Percentiles rank a stretch among this genome's conserved stretches.
phyloP scores from a whole-genome alignment of 2,329 filamentous ascomycete species.

The Talaromyces sp. region DNA sequence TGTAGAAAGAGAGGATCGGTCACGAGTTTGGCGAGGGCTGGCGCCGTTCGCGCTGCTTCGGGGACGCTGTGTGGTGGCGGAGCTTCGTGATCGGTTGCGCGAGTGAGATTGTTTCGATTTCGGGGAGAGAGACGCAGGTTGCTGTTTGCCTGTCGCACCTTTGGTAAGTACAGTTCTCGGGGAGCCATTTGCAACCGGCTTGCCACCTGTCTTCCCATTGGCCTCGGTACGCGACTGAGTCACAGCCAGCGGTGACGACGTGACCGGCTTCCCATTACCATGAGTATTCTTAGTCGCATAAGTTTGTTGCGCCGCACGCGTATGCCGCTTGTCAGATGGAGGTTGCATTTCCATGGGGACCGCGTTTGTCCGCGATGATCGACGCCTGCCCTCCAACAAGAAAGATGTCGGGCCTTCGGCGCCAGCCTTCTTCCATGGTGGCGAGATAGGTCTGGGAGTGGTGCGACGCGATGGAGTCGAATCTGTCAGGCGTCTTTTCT shows the following conservation, averaged over 20 bases:
- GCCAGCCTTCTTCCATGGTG: slow-evolving; percentile 87
- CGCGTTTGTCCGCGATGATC: slow-evolving; percentile 59
- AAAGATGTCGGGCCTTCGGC: slow-evolving; percentile 89
- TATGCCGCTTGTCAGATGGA: slow-evolving; percentile 51
- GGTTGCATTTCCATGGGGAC: slow-evolving; percentile 53
- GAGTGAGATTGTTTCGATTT: slow-evolving; percentile 27
- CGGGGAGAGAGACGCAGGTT: slow-evolving; percentile 31
- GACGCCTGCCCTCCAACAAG: slow-evolving; percentile 63
- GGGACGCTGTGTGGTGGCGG: slow-evolving; percentile 24
- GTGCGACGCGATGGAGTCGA: slow-evolving; percentile 37
- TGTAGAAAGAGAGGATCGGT: slow-evolving; percentile 30
- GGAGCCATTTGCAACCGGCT: slow-evolving; percentile 35
- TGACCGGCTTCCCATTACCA: slow-evolving; percentile 26
- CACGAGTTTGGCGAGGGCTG: slow-evolving; percentile 28
- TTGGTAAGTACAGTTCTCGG: slow-evolving; percentile 29
- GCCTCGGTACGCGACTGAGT: slow-evolving; percentile 31
- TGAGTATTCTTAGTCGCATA: slow-evolving; percentile 34
- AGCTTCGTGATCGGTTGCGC: slow-evolving; percentile 35
- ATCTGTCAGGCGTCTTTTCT: slow-evolving; percentile 49
- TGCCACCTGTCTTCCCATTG: slow-evolving; percentile 37
- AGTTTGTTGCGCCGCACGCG: slow-evolving; percentile 44
- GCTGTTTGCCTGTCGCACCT: slow-evolving; percentile 23
- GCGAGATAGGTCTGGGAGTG: slow-evolving; percentile 61
- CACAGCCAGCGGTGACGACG: slow-evolving; percentile 36
- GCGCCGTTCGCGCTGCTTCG: slow-evolving; percentile 24